These are phyloP conservation scores for Podospora sp. DNA, from an alignment of 495 filamentous ascomycete species.

Conservation along the genomic window DNA sequence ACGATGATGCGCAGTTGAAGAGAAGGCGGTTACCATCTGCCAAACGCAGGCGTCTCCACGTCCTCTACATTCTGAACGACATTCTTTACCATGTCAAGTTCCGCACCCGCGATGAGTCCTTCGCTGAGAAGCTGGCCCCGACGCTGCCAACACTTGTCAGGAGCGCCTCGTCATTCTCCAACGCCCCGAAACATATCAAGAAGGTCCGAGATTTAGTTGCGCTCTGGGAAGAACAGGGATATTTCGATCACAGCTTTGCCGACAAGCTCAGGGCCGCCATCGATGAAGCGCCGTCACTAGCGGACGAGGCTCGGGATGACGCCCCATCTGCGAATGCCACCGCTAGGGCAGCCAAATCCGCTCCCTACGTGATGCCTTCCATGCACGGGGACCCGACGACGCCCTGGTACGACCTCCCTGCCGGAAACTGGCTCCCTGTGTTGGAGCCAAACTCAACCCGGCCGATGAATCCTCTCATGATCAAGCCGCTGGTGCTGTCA, in stretches of 20 bases:
- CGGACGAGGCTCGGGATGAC: conserved; percentile 5
- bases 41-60: conserved; percentile 71
- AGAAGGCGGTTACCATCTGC: conserved; percentile 52
- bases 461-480: conserved; percentile 69
- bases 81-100: conserved; percentile 76
- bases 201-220: conserved; percentile 68
- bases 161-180: conserved; percentile 62
- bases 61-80: conserved; percentile 85
- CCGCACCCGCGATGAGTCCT: conserved; percentile 55
- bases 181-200: conserved; percentile 65
- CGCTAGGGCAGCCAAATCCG: conserved; percentile 50
- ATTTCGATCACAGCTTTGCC: conserved; percentile 63
- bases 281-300: conserved; percentile 44
- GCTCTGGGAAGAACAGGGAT: conserved; percentile 72
- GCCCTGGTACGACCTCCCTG: conserved; percentile 84
- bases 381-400: conserved; percentile 75
- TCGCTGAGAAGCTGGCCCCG: conserved; percentile 64
- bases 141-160: conserved; percentile 63
- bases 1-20: conserved; percentile 23
- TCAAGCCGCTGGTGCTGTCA: conserved; percentile 73
- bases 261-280: conserved; percentile 62
- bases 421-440: conserved; percentile 77
- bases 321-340: conserved; percentile 14
- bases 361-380: conserved; percentile 70
- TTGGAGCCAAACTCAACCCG: conserved; percentile 74